These are phyloP conservation scores for Linanthus parryae DNA, from an alignment of 148 eudicot genomes.

Conservation along the genomic window DNA sequence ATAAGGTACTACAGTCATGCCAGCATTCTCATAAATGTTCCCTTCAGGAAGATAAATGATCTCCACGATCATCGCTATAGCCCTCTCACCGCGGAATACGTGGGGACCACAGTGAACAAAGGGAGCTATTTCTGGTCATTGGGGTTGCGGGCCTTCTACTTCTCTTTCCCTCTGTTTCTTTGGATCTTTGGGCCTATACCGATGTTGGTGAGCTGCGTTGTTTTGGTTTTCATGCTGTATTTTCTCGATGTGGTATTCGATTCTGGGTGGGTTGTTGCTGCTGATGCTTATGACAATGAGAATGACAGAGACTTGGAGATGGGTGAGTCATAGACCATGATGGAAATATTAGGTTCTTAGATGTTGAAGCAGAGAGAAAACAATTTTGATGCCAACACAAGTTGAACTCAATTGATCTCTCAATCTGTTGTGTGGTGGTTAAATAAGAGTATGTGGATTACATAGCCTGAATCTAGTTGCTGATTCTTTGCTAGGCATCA, in stretches of 20 bases:
- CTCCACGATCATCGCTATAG: background rate
- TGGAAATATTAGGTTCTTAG: no score
- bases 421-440: no score
- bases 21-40: conserved; percentile 81
- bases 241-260: conserved; percentile 60
- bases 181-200: conserved; percentile 95
- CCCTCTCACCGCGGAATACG: conserved; percentile 42
- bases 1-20: conserved; percentile 89
- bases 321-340: background rate
- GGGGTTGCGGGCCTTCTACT: conserved; percentile 77
- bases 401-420: conserved; percentile 15
- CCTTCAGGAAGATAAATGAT: conserved; percentile 24
- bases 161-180: conserved; percentile 73
- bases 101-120: conserved; percentile 46
- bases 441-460: no score
- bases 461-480: no score
- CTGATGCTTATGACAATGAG: conserved; percentile 12
- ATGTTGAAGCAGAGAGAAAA: background rate
- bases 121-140: conserved; percentile 93
- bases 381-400: conserved; percentile 13
- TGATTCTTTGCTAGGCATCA: no score
- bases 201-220: conserved; percentile 54
- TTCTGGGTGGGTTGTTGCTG: conserved; percentile 11
- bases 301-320: conserved; percentile 4
- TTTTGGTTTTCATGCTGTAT: conserved; percentile 52